A percentile compares a stretch with the other conserved stretches of the same genome.
Evolutionary conservation across 345 rosid species (phyloP).

Genomic region (Aurinia saxatilis): DNA sequence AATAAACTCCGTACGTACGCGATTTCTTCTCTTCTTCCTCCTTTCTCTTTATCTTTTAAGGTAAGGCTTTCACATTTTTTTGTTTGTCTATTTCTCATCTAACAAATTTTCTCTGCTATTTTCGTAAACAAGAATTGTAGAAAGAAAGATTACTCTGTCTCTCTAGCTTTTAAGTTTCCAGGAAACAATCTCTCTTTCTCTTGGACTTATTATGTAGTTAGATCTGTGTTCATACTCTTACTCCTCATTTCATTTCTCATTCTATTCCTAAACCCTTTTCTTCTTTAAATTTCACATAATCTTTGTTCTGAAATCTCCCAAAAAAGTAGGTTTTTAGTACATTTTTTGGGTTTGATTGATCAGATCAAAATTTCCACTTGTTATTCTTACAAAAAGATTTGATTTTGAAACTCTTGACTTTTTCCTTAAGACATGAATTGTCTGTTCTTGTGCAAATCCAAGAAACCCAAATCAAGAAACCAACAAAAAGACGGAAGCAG

Average conservation of each 20-base stretch:
- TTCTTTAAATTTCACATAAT: neutral
- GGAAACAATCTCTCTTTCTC: constrained; percentile 8
- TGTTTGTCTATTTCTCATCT: constrained; percentile 5
- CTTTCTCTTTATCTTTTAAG: neutral
- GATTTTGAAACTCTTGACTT: neutral
- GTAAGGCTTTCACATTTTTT: neutral
- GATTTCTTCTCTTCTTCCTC: constrained; percentile 8
- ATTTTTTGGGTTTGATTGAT: neutral
- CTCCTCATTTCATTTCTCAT: neutral
- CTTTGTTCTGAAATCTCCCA: too few species aligned
- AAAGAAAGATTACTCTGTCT: neutral
- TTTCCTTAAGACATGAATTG: constrained; percentile 20
- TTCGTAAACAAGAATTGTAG: neutral
- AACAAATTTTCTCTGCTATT: neutral
- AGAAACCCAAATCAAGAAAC: constrained; percentile 25
- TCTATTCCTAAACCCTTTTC: neutral
- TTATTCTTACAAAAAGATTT: neutral
- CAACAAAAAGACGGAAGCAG: neutral
- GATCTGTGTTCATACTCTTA: constrained; percentile 25
- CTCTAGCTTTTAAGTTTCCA: constrained; percentile 2
- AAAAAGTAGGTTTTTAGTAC: neutral
- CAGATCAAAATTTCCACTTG: constrained; percentile 3
- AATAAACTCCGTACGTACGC: neutral
- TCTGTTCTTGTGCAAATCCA: constrained; percentile 30
- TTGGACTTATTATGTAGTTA: neutral